These are phyloP conservation scores for Aurantiochytrium sp. DNA, from an alignment of 108 stramenopile species.

Conservation along the genomic window DNA sequence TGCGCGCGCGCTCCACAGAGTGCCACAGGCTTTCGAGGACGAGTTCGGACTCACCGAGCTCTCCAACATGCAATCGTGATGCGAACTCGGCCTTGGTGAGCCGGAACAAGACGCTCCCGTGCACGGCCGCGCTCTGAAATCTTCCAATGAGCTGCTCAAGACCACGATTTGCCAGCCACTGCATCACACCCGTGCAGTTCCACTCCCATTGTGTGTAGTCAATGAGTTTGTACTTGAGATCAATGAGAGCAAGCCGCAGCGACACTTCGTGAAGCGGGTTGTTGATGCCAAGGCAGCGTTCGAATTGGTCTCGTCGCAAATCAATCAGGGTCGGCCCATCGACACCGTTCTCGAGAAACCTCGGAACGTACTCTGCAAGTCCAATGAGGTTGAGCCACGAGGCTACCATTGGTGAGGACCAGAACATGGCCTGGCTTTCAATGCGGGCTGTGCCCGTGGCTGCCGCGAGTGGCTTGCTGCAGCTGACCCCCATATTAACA, in stretches of 20 bases:
- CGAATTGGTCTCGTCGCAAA: neutral
- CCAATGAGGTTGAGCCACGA: neutral
- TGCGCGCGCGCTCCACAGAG: neutral
- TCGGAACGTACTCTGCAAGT: neutral
- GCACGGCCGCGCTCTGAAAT: neutral
- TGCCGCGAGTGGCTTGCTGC: no score
- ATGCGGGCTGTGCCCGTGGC: neutral
- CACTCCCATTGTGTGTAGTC: neutral
- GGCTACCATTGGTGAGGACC: neutral
- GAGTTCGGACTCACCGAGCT: constrained; percentile 6
- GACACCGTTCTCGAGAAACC: constrained; percentile 14
- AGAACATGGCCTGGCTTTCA: neutral
- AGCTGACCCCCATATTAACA: no score
- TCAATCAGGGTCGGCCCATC: neutral
- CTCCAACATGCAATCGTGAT: neutral
- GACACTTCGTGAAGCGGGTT: neutral
- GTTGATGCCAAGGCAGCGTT: neutral
- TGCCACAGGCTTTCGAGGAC: neutral
- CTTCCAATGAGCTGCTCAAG: neutral
- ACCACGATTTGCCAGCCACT: neutral
- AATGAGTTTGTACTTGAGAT: neutral
- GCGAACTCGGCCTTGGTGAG: constrained; percentile 7
- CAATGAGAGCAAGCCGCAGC: neutral
- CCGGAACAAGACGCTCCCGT: neutral
- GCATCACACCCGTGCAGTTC: constrained; percentile 1